These are phyloP conservation scores for Talaromyces pinophilus DNA, from an alignment of 2,329 filamentous ascomycete genomes.

Conservation along the genomic window DNA sequence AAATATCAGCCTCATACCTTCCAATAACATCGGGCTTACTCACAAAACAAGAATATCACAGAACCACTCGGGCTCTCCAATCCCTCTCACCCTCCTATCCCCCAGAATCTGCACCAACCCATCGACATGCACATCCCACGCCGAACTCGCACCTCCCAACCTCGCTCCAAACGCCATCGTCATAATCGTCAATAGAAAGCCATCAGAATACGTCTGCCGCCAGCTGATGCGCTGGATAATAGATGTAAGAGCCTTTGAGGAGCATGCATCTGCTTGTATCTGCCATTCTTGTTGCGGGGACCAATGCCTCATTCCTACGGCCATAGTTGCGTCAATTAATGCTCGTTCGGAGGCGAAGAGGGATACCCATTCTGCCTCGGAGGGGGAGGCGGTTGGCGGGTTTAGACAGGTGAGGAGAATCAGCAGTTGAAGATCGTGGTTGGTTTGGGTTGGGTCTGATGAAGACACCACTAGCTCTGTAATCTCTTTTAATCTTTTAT, in stretches of 20 bases:
- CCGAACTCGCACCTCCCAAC: constrained; percentile 23
- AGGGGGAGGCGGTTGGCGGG: neutral
- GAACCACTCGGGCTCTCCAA: constrained; percentile 11
- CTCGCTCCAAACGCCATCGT: constrained; percentile 32
- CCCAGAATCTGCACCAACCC: constrained; percentile 11
- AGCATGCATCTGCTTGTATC: constrained; percentile 25
- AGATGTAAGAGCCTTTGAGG: constrained; percentile 26
- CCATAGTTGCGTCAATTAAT: constrained; percentile 30
- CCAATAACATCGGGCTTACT: neutral
- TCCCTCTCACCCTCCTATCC: neutral
- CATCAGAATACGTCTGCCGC: constrained; percentile 25
- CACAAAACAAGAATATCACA: constrained; percentile 13
- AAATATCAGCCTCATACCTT: constrained; percentile 15
- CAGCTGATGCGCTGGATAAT: constrained; percentile 28
- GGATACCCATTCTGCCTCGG: constrained; percentile 29
- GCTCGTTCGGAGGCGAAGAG: constrained; percentile 30
- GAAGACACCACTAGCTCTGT: neutral
- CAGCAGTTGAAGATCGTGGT: constrained; percentile 7
- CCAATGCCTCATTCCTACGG: constrained; percentile 29
- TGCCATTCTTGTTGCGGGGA: constrained; percentile 28
- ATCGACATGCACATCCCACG: constrained; percentile 26
- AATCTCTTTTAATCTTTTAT: neutral
- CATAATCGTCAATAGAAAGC: constrained; percentile 29
- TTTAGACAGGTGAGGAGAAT: constrained; percentile 12
- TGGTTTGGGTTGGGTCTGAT: neutral